Evolutionary conservation across 2,329 filamentous ascomycete species (phyloP), one percentile per base, ranked within the genome.

Genomic region (Pyricularia sp.): DNA sequence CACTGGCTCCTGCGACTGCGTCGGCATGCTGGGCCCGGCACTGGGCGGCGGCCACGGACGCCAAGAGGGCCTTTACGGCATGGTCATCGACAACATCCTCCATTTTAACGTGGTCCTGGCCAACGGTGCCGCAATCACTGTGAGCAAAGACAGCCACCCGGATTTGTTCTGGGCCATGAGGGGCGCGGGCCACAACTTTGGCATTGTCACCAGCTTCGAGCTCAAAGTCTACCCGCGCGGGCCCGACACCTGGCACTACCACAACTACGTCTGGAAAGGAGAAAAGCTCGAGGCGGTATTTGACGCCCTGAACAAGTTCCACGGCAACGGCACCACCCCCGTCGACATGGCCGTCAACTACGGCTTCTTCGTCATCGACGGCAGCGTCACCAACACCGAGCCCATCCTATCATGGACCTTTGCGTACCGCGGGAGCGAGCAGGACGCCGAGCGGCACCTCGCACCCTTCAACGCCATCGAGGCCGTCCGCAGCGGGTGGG

Each of bases 111-210:
- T 36, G 33, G 33, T 36, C 2, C 12, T 36, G 12, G 33, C 12
- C 33, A 14, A 36, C 33, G 12, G 33, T 4, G 12, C 33, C 6
- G 33, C 33, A 7, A 12, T 36, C 33, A 36, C 12, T 3, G 33
- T 36, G 12, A 17, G 33, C 33, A 17, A 17, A 6, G 33, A 17
- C 12, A 36, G 33, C 12, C 33, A 36, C 12, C 6, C 14, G 12
- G 83, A 86, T 64, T 78, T 88, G 12, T 87, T 79, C 73, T 88
- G 85, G 85, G 85, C 79, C 1, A 79, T 88, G 72, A 78, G 79
- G 64, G 85, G 85, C 2, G 85, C 85, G 0, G 85, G 85, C 0
- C 82, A 86, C 69, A 87, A 87, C 74, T 86, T 87, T 69, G 85
- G 85, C 36, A 81, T 87, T 68, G 83, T 87, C 12, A 85, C 82